Evolutionary conservation across 345 rosid species (phyloP).

Genomic region (Boechera divaricarpa): DNA sequence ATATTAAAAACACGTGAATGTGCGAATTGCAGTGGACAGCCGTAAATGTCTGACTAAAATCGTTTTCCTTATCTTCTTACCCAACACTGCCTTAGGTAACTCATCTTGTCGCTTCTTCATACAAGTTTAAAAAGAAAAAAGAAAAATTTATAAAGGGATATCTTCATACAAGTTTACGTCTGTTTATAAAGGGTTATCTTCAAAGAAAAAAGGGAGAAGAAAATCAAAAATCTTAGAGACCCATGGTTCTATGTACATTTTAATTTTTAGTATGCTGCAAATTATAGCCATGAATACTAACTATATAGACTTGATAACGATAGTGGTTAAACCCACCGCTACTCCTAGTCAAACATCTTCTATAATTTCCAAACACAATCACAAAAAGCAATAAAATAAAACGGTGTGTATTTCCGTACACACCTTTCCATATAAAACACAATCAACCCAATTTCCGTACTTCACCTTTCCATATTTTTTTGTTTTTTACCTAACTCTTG

Average conservation of each 20-base stretch:
- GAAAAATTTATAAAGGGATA: too few relatives aligned
- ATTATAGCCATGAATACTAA: background rate
- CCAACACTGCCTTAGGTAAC: slow-evolving; percentile 28
- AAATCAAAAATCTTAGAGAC: background rate
- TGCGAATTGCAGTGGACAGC: slow-evolving; percentile 37
- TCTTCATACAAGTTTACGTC: too few relatives aligned
- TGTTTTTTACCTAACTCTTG: slow-evolving; percentile 31
- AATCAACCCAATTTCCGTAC: slow-evolving; percentile 33
- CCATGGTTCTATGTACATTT: background rate
- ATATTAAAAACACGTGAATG: slow-evolving; percentile 30
- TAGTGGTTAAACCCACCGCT: slow-evolving; percentile 9
- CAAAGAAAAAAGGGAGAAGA: background rate
- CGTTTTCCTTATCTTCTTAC: slow-evolving; percentile 20
- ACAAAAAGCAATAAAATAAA: background rate
- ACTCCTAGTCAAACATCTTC: background rate
- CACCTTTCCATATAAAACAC: background rate
- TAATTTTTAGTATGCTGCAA: background rate
- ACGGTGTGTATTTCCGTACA: slow-evolving; percentile 1
- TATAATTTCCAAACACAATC: background rate
- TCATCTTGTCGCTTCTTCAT: slow-evolving; percentile 30
- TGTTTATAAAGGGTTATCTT: too few relatives aligned
- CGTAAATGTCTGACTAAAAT: slow-evolving; percentile 44
- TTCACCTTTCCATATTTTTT: slow-evolving; percentile 1
- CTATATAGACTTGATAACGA: background rate
- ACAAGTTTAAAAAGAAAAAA: background rate